A percentile compares a stretch with the other conserved stretches of the same genome.
Conservation (phyloP, 2,329 filamentous ascomycete genomes). For the Epichloe gansuensis region DNA sequence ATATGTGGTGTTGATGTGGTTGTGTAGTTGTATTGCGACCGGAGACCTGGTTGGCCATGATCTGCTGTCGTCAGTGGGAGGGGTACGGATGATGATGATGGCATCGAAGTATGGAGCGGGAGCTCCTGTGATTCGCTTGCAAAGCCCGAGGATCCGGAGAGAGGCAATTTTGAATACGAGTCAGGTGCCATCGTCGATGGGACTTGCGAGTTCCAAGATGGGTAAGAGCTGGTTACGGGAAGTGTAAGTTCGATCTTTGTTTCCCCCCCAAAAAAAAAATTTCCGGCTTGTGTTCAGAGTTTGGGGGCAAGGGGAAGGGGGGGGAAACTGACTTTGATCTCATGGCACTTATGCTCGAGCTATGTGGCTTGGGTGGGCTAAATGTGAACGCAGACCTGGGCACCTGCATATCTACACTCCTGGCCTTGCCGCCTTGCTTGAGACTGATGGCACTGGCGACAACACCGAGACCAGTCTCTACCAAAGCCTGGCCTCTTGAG, state of each 20-base stretch:
- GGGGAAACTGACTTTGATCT: constrained; percentile 42
- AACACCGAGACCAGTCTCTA: constrained; percentile 49
- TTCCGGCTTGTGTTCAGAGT: background rate
- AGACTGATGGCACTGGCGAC: constrained; percentile 42
- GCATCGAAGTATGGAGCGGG: constrained; percentile 38
- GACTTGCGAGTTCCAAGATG: constrained; percentile 43
- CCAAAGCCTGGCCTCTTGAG: constrained; percentile 62
- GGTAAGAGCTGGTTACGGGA: constrained; percentile 44
- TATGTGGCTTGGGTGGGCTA: constrained; percentile 41
- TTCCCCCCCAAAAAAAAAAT: constrained; percentile 8
- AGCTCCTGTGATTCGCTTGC: constrained; percentile 40
- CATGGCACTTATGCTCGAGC: constrained; percentile 38
- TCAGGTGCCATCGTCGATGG: constrained; percentile 37
- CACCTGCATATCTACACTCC: constrained; percentile 39
- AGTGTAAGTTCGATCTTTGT: constrained; percentile 22
- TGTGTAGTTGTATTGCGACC: constrained; percentile 43
- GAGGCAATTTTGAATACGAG: constrained; percentile 39
- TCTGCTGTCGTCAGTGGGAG: constrained; percentile 37
- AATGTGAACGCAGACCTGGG: constrained; percentile 47
- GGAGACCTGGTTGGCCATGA: constrained; percentile 32
- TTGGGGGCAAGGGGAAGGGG: too few species aligned
- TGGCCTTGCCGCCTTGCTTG: constrained; percentile 41
- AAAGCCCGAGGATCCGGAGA: constrained; percentile 35
- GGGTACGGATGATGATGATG: constrained; percentile 32
- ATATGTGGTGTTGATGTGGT: constrained; percentile 38